Percentiles rank a stretch among this genome's conserved stretches.
phyloP scores from a whole-genome alignment of 164 flowering plant genomes.

The Vitis labrusca region DNA sequence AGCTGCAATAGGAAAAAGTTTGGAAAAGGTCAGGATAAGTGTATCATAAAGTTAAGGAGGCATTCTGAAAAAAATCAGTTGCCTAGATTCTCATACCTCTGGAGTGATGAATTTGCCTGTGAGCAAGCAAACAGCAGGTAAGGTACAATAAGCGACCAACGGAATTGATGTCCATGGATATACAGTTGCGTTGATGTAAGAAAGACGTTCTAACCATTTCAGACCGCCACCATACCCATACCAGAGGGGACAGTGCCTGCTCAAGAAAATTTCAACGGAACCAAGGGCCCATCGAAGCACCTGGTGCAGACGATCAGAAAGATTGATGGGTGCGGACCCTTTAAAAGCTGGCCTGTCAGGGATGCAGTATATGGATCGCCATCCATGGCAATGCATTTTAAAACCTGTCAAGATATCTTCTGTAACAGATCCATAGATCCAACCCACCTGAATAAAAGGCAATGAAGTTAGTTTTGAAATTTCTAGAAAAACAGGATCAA shows the following conservation, averaged over 20 bases:
- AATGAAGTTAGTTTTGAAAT: neutral
- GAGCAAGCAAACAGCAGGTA: conserved; percentile 71
- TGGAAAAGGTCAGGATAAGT: no score
- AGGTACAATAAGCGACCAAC: conserved; percentile 60
- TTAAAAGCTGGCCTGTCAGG: conserved; percentile 64
- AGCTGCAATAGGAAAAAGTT: conserved; percentile 41
- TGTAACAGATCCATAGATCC: conserved; percentile 73
- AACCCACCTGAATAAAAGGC: conserved; percentile 45
- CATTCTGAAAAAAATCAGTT: neutral
- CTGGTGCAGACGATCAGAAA: conserved; percentile 69
- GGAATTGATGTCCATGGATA: conserved; percentile 72
- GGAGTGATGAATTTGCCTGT: conserved; percentile 73
- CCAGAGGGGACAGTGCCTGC: conserved; percentile 73
- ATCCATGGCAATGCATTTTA: conserved; percentile 77
- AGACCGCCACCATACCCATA: conserved; percentile 65
- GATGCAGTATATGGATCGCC: conserved; percentile 67
- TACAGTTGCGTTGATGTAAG: conserved; percentile 56
- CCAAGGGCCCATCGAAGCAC: conserved; percentile 82
- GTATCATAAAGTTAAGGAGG: neutral
- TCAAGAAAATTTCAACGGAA: conserved; percentile 68
- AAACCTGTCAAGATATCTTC: conserved; percentile 77
- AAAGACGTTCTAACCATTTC: conserved; percentile 58
- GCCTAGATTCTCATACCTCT: conserved; percentile 32
- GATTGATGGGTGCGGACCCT: conserved; percentile 72
- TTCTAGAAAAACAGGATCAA: neutral